A percentile compares a stretch with the other conserved stretches of the same genome.
These are phyloP conservation scores for Tagetes erecta DNA, from an alignment of 129 eudicot genomes.

Conservation along the genomic window DNA sequence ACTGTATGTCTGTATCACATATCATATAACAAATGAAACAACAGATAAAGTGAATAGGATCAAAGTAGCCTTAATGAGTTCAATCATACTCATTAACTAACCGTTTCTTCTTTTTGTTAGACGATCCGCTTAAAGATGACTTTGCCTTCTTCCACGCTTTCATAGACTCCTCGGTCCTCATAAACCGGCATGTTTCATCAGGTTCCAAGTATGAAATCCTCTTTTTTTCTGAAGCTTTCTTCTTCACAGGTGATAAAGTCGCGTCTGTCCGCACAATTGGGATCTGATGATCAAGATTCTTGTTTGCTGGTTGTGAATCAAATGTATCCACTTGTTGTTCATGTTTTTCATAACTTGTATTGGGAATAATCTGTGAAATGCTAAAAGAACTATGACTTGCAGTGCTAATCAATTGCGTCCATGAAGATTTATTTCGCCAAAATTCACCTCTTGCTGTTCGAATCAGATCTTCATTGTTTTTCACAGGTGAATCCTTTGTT, in stretches of 20 bases:
- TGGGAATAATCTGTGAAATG: constrained; percentile 71
- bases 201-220: constrained; percentile 24
- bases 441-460: constrained; percentile 55
- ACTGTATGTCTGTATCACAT: background rate
- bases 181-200: constrained; percentile 63
- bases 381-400: constrained; percentile 62
- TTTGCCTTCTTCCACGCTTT: constrained; percentile 73
- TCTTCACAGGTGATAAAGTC: constrained; percentile 24
- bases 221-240: constrained; percentile 28
- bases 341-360: constrained; percentile 37
- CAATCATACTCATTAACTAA: constrained; percentile 21
- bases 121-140: constrained; percentile 48
- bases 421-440: constrained; percentile 81
- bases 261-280: constrained; percentile 24
- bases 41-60: constrained; percentile 1
- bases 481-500: constrained; percentile 30
- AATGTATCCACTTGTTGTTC: constrained; percentile 25
- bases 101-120: constrained; percentile 48
- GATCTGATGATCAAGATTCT: constrained; percentile 21
- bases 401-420: constrained; percentile 64
- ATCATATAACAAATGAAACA: background rate
- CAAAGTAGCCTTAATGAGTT: constrained; percentile 5
- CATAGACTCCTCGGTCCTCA: constrained; percentile 75
- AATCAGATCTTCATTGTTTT: constrained; percentile 27
- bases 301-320: constrained; percentile 23